Evolutionary conservation across 2,329 filamentous ascomycete genomes (phyloP), one percentile per base, ranked within the genome.

Genomic region (Blastomyces gilchristii): DNA sequence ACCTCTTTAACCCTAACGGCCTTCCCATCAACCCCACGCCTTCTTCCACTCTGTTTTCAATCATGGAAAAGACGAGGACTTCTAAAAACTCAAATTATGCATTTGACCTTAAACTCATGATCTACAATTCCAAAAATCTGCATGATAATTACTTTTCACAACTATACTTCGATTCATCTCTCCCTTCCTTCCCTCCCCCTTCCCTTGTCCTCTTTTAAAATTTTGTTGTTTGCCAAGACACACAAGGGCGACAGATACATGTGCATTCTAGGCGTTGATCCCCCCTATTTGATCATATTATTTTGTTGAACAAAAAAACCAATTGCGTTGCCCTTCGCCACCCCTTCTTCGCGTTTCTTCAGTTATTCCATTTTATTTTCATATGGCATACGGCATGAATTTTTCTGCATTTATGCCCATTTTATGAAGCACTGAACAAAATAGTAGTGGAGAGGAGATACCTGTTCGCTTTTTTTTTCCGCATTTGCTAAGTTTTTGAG

Each of bases 181-280:
- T 22, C 11, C 3, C n/a, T 18, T 14, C 5, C 11, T 14, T 28
- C 49, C 22, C 11, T 22, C n/a, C n/a, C 34, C 12, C 12, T 28
- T 41, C 16, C 12, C 12, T 16, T 18, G 37, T 12, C 37, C 37
- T 28, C 16, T 37, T 22, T 52, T 52, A 7, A 39, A 39, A 39
- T 39, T n/a, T 18, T 28, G 22, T 58, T 22, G 2, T 58, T 43
- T 25, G 16, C 37, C 54, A 37, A 41, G 54, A 43, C 37, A 58
- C 37, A 11, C 37, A 22, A 39, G 31, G 54, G 34, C 37, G 41
- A 43, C 34, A 43, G n/a, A 43, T 58, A n/a, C 54, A 58, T 58
- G 54, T 43, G 37, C 54, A 58, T 58, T 41, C 54, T 58, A 58
- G 54, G 54, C 54, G 54, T 43, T 58, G 54, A 43, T 56, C 54